Base-by-base conservation (phyloP, 2,329 filamentous ascomycete genomes). In the Aspergillus sp. region DNA sequence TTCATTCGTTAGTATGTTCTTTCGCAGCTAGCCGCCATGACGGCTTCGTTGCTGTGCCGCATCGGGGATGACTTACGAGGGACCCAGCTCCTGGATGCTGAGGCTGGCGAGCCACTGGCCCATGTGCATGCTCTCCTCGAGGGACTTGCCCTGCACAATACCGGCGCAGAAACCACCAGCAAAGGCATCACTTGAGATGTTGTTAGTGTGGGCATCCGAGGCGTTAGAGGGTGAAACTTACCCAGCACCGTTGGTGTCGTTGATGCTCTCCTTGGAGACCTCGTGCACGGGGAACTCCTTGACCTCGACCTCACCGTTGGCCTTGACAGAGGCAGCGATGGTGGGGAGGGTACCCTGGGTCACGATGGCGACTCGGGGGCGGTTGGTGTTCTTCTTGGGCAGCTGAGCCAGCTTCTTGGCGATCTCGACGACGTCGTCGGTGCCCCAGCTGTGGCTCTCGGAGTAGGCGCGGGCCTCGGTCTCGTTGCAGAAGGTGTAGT, bases 401-500 rank as follows among this genome's bases (percentile, higher is more conserved):
- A 96, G 82, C 70, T 88, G 86, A 69, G 92, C 92, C 61, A 99
- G 84, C 72, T 86, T 79, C 79, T 89, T 88, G 63, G 89, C 91
- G 67, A 97, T 93, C 74, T 89, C 87, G 69, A 87, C 84, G 69
- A 96, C 84, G 73, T 93, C 88, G 65, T 86, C 88, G 63, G 84
- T 88, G 62, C 81, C 80, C 65, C 94, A 82, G 62, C 80, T 80
- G 76, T 96, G 91, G 54, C 86, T 86, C 73, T 91, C 87, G 60
- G 92, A 89, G 76, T 93, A 99, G 52, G 91, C 81, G 63, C 86
- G 84, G 45, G 92, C 93, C 79, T 99, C 94, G 61, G 89, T 89
- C 85, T 99, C 94, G 78, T 99, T 99, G 69, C 92, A 93, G 72
- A 99, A 89, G 57, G 97, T 81, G 76, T 93, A 95, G 78, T 97